Base-by-base conservation (phyloP, 2,329 filamentous ascomycete genomes). In the Colletotrichum theobromicola region DNA sequence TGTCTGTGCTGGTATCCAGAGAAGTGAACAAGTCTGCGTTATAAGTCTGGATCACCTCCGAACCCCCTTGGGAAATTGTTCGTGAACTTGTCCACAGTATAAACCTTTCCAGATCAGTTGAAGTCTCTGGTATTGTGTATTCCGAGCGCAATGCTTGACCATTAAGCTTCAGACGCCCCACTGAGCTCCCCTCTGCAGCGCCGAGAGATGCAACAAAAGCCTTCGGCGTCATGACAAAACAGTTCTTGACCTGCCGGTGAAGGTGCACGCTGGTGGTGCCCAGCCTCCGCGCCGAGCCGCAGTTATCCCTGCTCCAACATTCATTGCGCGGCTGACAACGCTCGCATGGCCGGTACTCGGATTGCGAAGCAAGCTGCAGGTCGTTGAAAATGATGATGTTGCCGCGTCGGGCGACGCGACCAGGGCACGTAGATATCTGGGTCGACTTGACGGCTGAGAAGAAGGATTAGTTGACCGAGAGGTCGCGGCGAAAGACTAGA, bases 1-100 rank as follows among this genome's bases (percentile, higher is more conserved):
- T 0, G 0, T 21, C n/a, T 50, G 42, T 1, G 10, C n/a, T 7
- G 13, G 13, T 5, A 13, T 21, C 10, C 7, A 50, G 12, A n/a
- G 42, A 21, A 5, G 42, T 13, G 0, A 21, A 12, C 5, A 7
- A 21, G n/a, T 50, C n/a, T n/a, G n/a, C n/a, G n/a, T n/a, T n/a
- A 12, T 4, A 7, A 21, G n/a, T 50, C n/a, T n/a, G 9, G 7
- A 12, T 50, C 42, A 13, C 21, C n/a, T 2, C n/a, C 42, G 21
- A 13, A 21, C 42, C 42, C 21, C 21, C 8, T 50, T 12, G n/a
- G 12, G 42, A 21, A 50, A 10, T 21, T 13, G 42, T 50, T 1
- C 21, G n/a, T 0, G 42, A 50, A 50, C n/a, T 21, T 13, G 12
- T 21, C n/a, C 42, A 50, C n/a, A 50, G n/a, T n/a, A 21, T n/a